phyloP scores from a whole-genome alignment of 192 early-diverging fungal genomes.

The Coemansia furcata region DNA sequence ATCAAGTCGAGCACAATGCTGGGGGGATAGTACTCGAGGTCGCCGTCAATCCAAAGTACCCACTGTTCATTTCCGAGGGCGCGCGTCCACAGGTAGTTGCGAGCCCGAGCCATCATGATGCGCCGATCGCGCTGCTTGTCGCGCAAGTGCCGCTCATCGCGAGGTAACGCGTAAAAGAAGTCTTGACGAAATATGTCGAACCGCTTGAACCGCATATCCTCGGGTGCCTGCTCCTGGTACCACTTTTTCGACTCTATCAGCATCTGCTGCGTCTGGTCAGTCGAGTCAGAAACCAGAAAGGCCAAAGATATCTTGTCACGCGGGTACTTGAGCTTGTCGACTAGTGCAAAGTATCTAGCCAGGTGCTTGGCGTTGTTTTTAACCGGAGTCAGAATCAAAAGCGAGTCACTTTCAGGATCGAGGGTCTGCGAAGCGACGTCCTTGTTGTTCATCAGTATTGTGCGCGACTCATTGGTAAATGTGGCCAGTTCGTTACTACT shows the following conservation, averaged over 20 bases:
- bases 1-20: conserved; percentile 62
- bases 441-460: conserved; percentile 29
- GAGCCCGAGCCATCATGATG: conserved; percentile 59
- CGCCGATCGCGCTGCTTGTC: conserved; percentile 60
- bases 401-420: conserved; percentile 39
- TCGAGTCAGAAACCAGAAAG: conserved; percentile 64
- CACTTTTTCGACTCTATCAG: conserved; percentile 41
- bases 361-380: conserved; percentile 62
- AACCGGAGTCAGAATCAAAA: conserved; percentile 65
- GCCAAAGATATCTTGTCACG: conserved; percentile 63
- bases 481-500: background rate
- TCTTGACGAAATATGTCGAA: conserved; percentile 65
- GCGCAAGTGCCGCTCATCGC: conserved; percentile 59
- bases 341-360: conserved; percentile 59
- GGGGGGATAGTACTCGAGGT: conserved; percentile 66
- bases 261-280: conserved; percentile 58
- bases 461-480: conserved; percentile 27
- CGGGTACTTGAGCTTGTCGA: conserved; percentile 60
- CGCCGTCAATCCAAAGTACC: conserved; percentile 75
- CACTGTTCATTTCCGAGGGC: conserved; percentile 62
- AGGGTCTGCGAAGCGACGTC: conserved; percentile 24
- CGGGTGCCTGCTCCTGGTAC: conserved; percentile 47
- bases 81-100: conserved; percentile 61
- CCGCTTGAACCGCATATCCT: conserved; percentile 53
- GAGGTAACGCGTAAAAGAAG: conserved; percentile 49